Evolutionary conservation across 179 eudicot species (phyloP), one percentile per base, ranked within the genome.

Genomic region (Amaranthus tricolor): DNA sequence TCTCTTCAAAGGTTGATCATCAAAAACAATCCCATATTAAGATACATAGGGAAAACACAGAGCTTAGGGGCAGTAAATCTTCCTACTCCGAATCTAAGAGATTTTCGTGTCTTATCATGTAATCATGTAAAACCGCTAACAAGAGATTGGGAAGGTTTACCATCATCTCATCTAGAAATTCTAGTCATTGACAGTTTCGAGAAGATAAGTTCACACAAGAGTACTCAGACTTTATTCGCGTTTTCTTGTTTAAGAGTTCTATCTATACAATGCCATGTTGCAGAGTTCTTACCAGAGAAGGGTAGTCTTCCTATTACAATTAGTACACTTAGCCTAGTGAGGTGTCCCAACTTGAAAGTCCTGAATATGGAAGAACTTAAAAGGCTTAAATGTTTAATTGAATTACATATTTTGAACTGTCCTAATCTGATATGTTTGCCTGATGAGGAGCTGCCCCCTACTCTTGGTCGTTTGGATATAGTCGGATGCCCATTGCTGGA

Each of bases 361-460:
- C 3, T 31, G 40, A 31, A 31, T 31, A 31, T 31, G 40, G 40
- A 31, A 31, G 40, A 31, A 31, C 40, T 31, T 31, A 31, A 31
- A 31, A 1, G 40, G 2, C 40, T 31, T 31, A 31, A 31, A 31
- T 31, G 3, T 31, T 31, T 31, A 4, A 31, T 31, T 31, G 40
- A 31, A 31, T 31, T 31, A 31, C 40, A 2, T 13, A 7, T 0
- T 17, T 60, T 60, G 24, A 6, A 21, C 5, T 62, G 66, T 62
- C 66, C 66, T n/a, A 52, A 75, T 45, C 73, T 83, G 2, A 59
- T 72, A 47, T 43, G 70, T 40, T 55, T 83, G 72, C 82, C 82
- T 2, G 73, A 72, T 55, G 80, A 62, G 57, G 76, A 75, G 62
- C 11, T 75, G 72, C 78, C 78, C 53, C 12, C 67, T 8, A 67